These are phyloP conservation scores for Leucaena leucocephala DNA, from an alignment of 306 rosid species.

Conservation along the genomic window DNA sequence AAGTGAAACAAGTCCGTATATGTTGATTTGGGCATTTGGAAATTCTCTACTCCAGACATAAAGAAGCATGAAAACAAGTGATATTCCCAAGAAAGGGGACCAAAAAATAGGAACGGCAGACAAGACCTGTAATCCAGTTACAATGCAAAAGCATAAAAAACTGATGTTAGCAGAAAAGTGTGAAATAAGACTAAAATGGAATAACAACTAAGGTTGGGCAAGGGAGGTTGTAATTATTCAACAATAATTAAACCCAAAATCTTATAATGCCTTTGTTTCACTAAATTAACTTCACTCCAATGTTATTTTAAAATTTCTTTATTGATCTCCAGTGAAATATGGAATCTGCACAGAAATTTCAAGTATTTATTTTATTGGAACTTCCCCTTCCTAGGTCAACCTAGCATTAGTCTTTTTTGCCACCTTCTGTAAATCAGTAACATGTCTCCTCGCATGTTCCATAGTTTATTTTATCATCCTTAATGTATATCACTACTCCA, in stretches of 20 bases:
- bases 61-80: constrained; percentile 94
- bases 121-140: constrained; percentile 51
- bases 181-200: constrained; percentile 23
- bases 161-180: constrained; percentile 22
- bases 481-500: background rate
- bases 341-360: constrained; percentile 3
- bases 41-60: constrained; percentile 98
- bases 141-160: constrained; percentile 25
- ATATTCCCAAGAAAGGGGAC: constrained; percentile 69
- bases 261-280: constrained; percentile 18
- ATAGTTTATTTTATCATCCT: no score
- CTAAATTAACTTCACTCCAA: constrained; percentile 9
- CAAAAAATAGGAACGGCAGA: constrained; percentile 68
- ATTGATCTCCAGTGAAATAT: constrained; percentile 28
- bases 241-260: constrained; percentile 1
- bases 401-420: no score
- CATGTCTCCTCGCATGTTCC: no score
- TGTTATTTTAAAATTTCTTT: constrained; percentile 6
- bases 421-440: background rate
- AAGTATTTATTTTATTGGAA: constrained; percentile 12
- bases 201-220: constrained; percentile 11
- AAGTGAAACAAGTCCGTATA: constrained; percentile 91
- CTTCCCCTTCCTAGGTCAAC: constrained; percentile 26
- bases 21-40: constrained; percentile 80
- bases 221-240: constrained; percentile 23